Evolutionary conservation across 2,329 filamentous ascomycete species (phyloP).

Genomic region (Xylaria sp.): DNA sequence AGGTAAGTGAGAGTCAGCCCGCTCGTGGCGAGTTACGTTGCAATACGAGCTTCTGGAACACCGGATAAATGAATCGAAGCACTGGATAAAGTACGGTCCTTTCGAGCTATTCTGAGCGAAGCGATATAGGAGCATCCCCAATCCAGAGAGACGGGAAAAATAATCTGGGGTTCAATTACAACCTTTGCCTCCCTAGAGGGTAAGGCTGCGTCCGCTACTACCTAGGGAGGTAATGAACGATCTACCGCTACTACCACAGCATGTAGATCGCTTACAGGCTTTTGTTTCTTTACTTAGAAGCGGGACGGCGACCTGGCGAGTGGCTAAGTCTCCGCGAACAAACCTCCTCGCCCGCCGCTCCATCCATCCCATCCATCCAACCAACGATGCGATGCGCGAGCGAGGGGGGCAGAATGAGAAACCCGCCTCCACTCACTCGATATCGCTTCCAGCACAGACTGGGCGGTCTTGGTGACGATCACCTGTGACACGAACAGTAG

Average conservation of each 20-base stretch:
- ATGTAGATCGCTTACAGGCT: constrained; percentile 34
- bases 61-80: constrained; percentile 41
- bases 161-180: constrained; percentile 40
- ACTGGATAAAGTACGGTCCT: constrained; percentile 34
- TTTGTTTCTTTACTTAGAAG: constrained; percentile 41
- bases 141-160: constrained; percentile 31
- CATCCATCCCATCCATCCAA: not conserved
- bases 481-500: constrained; percentile 25
- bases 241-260: constrained; percentile 34
- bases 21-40: constrained; percentile 19
- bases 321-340: constrained; percentile 19
- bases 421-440: constrained; percentile 32
- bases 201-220: constrained; percentile 41
- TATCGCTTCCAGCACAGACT: constrained; percentile 29
- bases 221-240: constrained; percentile 33
- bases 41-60: constrained; percentile 41
- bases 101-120: constrained; percentile 30
- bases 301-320: constrained; percentile 26
- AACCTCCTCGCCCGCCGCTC: constrained; percentile 10
- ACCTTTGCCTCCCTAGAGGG: constrained; percentile 30
- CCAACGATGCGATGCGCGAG: constrained; percentile 16
- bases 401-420: constrained; percentile 21
- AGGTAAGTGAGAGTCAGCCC: constrained; percentile 28
- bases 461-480: constrained; percentile 27
- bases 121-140: constrained; percentile 22